phyloP scores from a whole-genome alignment of 2,329 filamentous ascomycete genomes.

The Cladosporium velox region DNA sequence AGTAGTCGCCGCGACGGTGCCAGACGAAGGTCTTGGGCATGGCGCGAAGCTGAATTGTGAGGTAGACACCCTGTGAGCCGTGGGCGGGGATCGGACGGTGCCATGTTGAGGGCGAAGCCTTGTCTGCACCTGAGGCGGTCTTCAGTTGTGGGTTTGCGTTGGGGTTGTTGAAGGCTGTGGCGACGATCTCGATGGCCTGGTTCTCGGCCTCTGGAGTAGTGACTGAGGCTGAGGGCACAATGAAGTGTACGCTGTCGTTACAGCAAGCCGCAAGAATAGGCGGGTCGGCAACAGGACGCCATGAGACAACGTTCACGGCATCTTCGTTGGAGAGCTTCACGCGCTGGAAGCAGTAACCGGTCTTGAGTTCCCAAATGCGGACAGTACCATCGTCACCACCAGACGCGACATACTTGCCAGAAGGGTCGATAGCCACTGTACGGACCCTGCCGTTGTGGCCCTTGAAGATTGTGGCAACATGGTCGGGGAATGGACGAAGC shows the following conservation, averaged over 20 bases:
- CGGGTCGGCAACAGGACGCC: constrained; percentile 81
- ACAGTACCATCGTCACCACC: constrained; percentile 94
- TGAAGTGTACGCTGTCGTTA: constrained; percentile 82
- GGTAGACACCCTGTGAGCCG: constrained; percentile 74
- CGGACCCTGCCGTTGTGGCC: constrained; percentile 89
- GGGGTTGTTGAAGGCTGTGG: constrained; percentile 89
- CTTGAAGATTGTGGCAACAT: constrained; percentile 81
- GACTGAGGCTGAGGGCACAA: constrained; percentile 66
- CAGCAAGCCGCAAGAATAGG: constrained; percentile 80
- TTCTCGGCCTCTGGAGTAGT: constrained; percentile 62
- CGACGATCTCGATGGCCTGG: constrained; percentile 18
- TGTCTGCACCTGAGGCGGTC: constrained; percentile 57
- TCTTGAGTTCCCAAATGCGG: constrained; percentile 83
- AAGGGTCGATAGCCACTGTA: constrained; percentile 80
- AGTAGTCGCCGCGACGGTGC: constrained; percentile 93
- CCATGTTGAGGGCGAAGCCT: constrained; percentile 80
- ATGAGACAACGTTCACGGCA: constrained; percentile 81
- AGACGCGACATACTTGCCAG: constrained; percentile 81
- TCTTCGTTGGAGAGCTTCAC: constrained; percentile 75
- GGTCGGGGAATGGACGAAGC: constrained; percentile 89
- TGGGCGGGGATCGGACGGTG: constrained; percentile 72
- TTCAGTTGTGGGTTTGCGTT: constrained; percentile 58
- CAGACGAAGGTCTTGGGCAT: constrained; percentile 83
- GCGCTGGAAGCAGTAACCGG: constrained; percentile 85
- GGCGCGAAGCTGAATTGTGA: constrained; percentile 71